Evolutionary conservation across 371 early-diverging fungal genomes (phyloP).

Genomic region (Mucor plumbeus): DNA sequence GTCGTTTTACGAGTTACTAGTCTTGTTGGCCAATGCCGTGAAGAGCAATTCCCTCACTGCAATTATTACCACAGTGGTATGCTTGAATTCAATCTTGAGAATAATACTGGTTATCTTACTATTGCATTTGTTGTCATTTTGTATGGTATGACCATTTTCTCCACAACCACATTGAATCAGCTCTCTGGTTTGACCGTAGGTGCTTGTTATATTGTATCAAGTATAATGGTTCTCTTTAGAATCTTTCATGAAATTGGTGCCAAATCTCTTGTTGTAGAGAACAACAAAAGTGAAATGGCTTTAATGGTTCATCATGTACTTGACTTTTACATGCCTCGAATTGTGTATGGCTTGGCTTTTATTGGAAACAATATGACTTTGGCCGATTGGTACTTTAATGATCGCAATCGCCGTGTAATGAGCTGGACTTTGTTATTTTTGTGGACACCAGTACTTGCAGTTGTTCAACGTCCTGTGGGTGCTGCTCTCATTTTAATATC

Average conservation of each 20-base stretch:
- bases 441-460: slow-evolving; percentile 37
- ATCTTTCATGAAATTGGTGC: slow-evolving; percentile 27
- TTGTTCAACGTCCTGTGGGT: slow-evolving; percentile 47
- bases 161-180: not conserved
- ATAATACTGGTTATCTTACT: slow-evolving; percentile 4
- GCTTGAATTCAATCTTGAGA: slow-evolving; percentile 21
- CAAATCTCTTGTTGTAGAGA: not conserved
- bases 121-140: not conserved
- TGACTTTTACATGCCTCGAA: slow-evolving; percentile 42
- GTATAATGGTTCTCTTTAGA: slow-evolving; percentile 23
- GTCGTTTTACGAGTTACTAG: slow-evolving; percentile 63
- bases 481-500: slow-evolving; percentile 26
- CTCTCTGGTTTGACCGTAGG: not conserved
- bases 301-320: slow-evolving; percentile 9
- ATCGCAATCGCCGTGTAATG: not conserved
- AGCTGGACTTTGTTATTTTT: slow-evolving; percentile 26
- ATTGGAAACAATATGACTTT: slow-evolving; percentile 1
- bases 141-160: not conserved
- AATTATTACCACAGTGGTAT: slow-evolving; percentile 35
- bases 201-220: slow-evolving; percentile 15
- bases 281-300: not conserved
- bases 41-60: slow-evolving; percentile 84
- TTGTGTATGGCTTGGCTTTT: slow-evolving; percentile 27
- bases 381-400: not conserved
- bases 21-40: slow-evolving; percentile 83